These are phyloP conservation scores for Thielaviopsis populi DNA, from an alignment of 2,329 filamentous ascomycete genomes.

Conservation along the genomic window DNA sequence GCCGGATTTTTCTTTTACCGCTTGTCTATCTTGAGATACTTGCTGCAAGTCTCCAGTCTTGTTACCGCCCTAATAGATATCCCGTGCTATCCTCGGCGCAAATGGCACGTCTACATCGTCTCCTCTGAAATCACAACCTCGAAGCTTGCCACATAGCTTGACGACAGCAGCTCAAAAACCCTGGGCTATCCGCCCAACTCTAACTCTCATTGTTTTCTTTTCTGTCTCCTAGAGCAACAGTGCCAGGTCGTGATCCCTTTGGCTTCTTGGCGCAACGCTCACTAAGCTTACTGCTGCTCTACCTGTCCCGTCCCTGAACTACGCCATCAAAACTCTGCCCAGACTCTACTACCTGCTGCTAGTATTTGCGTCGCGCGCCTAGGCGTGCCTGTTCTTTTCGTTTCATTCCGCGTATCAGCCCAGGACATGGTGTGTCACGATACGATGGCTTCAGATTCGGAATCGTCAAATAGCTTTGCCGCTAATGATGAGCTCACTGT, in stretches of 20 bases:
- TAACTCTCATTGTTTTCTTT: background rate
- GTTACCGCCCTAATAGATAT: background rate
- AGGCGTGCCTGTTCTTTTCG: background rate
- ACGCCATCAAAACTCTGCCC: background rate
- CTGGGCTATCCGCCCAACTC: background rate
- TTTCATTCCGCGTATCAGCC: background rate
- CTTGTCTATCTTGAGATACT: background rate
- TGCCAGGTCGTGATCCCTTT: background rate
- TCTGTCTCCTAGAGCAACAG: background rate
- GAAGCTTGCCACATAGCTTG: background rate
- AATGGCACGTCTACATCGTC: background rate
- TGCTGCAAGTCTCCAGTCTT: background rate
- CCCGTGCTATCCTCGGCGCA: background rate
- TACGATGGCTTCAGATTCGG: conserved; percentile 10
- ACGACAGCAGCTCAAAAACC: background rate
- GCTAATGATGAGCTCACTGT: background rate
- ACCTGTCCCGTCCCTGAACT: too few relatives aligned
- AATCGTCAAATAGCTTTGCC: background rate
- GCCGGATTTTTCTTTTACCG: background rate
- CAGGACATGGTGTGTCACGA: background rate
- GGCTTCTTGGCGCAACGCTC: background rate
- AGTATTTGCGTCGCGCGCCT: background rate
- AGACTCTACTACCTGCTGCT: background rate
- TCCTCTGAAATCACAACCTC: background rate
- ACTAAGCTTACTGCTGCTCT: background rate